Base-by-base conservation (phyloP, 768 basidiomycete species). In the Arthromyces matolae region DNA sequence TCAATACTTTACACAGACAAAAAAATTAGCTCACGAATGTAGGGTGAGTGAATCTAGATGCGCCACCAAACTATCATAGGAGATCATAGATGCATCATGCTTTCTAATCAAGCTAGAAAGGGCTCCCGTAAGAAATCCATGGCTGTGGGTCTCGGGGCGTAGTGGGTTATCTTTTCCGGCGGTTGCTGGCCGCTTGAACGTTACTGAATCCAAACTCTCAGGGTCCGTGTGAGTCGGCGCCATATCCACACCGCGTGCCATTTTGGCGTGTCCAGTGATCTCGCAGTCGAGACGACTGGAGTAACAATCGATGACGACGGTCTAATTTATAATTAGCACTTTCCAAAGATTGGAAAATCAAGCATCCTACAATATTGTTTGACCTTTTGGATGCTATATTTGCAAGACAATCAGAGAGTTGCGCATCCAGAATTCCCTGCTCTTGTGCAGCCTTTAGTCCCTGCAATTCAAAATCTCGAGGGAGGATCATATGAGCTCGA, bases 171-270 rank as follows among this genome's bases (percentile, higher is more conserved):
- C 18, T 20, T 8, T 20, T n/a, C n/a, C n/a, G n/a, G n/a, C n/a
- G 43, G n/a, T 31, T 43, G 33, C 53, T 51, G 13, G 52, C 52
- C n/a, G 52, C 52, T 20, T 49, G 20, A n/a, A 53, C 38, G 28
- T 54, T 49, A 13, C 4, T 33, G 27, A 42, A 13, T 31, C 19
- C 3, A 40, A 6, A 25, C n/a, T 4, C 23, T 25, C 23, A 23
- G 37, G 29, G 12, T 28, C 7, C 19, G 12, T 2, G 13, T 33
- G 33, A 13, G 13, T 24, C 16, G 16, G 1, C 4, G 37, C 31
- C 42, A 41, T n/a, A 20, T 8, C 0, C 5, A 28, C 5, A 2
- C 34, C 19, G 23, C 37, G 42, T 16, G 35, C 32, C 18, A 8
- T 13, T 33, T 13, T 29, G 19, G 27, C 5, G 4, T n/a, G 22